Conservation (phyloP, 23 red algal genomes). For the Gracilaria vermiculophylla region DNA sequence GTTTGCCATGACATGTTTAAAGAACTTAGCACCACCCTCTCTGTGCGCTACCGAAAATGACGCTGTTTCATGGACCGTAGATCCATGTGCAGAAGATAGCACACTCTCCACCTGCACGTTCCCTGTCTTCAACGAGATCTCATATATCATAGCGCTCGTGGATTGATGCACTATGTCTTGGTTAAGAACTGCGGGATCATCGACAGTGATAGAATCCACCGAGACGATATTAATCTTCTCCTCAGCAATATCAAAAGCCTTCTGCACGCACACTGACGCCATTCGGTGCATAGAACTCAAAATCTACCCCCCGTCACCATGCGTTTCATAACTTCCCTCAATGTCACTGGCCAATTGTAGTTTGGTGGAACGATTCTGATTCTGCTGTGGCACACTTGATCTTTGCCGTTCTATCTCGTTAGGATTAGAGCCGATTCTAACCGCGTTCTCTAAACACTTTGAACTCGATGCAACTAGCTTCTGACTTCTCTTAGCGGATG, state of each 20-base stretch:
- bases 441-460: constrained; percentile 4
- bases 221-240: not conserved
- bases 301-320: constrained; percentile 25
- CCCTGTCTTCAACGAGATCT: not conserved
- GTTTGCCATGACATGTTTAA: no score
- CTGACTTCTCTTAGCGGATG: not conserved
- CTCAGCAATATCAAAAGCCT: constrained; percentile 4
- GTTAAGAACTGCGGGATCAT: not conserved
- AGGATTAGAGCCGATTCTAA: not conserved
- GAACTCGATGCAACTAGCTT: not conserved
- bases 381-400: not conserved
- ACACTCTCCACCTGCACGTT: not conserved
- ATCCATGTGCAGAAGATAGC: not conserved
- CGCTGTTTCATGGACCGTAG: not conserved
- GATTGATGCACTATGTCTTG: not conserved
- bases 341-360: not conserved
- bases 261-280: not conserved
- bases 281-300: constrained; percentile 19
- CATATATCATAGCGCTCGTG: not conserved
- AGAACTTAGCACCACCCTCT: not conserved
- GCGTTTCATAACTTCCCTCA: not conserved
- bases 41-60: not conserved
- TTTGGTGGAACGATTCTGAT: not conserved
- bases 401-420: not conserved
- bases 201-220: not conserved